phyloP scores from a whole-genome alignment of 2,329 filamentous ascomycete genomes.

The Magnaporthiopsis rhizophila region DNA sequence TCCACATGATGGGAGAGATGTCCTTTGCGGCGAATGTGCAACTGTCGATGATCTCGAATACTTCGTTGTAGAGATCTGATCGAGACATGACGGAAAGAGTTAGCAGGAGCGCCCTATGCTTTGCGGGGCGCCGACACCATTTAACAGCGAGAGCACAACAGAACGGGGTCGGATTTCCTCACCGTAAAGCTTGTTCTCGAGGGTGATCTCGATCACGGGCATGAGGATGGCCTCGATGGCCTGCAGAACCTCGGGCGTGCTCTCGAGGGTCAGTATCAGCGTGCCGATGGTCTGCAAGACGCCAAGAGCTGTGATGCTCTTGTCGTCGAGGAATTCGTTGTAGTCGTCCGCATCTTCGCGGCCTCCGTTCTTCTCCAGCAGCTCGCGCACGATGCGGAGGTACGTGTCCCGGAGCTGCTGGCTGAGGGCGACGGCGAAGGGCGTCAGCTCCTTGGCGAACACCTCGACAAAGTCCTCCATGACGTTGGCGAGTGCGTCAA shows the following conservation, averaged over 20 bases:
- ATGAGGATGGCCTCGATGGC: constrained; percentile 94
- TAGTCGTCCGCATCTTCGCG: constrained; percentile 70
- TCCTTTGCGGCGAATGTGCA: constrained; percentile 96
- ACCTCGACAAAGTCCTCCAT: constrained; percentile 99
- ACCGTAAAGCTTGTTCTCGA: constrained; percentile 96
- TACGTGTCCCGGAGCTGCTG: constrained; percentile 96
- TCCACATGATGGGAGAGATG: constrained; percentile 97
- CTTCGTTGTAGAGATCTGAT: constrained; percentile 86
- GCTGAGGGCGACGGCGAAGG: constrained; percentile 91
- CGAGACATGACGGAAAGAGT: neutral
- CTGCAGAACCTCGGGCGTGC: constrained; percentile 87
- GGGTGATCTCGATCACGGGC: constrained; percentile 91
- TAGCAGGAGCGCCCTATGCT: too few species aligned
- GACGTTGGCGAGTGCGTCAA: constrained; percentile 93
- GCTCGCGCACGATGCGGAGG: constrained; percentile 81
- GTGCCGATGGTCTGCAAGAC: constrained; percentile 97
- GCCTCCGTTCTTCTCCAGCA: constrained; percentile 79
- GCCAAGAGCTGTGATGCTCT: constrained; percentile 94
- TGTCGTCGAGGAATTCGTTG: constrained; percentile 91
- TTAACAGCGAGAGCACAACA: too few species aligned
- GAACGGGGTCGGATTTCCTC: constrained; percentile 18
- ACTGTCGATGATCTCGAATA: constrained; percentile 98
- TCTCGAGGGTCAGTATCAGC: constrained; percentile 91
- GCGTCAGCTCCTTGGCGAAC: constrained; percentile 92
- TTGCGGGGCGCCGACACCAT: too few species aligned